These are phyloP conservation scores for Tardiomyces digboiensis DNA, from an alignment of 1,139 yeast genomes.

Conservation along the genomic window DNA sequence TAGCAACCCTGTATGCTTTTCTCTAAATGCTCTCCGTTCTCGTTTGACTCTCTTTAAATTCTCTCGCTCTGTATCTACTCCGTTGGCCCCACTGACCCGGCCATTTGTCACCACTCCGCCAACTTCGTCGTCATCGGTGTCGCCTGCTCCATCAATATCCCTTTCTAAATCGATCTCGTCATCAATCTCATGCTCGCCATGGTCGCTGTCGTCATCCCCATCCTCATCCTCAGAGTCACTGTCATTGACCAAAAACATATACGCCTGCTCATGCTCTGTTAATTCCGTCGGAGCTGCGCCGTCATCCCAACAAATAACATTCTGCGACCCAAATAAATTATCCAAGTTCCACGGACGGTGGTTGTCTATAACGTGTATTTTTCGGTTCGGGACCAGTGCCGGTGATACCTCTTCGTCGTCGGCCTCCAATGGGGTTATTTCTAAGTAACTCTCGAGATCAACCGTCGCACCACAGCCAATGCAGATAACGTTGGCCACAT, in stretches of 20 bases:
- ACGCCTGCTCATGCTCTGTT: constrained; percentile 19
- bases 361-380: constrained; percentile 78
- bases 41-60: background rate
- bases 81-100: constrained; percentile 20
- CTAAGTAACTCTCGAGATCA: constrained; percentile 73
- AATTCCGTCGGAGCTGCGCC: constrained; percentile 37
- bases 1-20: constrained; percentile 43
- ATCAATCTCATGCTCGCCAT: constrained; percentile 13
- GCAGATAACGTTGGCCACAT: constrained; percentile 67
- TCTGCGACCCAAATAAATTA: constrained; percentile 79
- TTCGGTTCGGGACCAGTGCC: constrained; percentile 30
- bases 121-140: constrained; percentile 9
- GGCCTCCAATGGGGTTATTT: constrained; percentile 44
- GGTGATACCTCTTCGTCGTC: constrained; percentile 11
- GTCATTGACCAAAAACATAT: constrained; percentile 14
- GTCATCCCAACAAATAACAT: constrained; percentile 80
- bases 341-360: constrained; percentile 96
- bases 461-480: constrained; percentile 96
- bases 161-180: constrained; percentile 22
- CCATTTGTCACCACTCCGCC: constrained; percentile 8
- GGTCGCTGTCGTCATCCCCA: constrained; percentile 9
- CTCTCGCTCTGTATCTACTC: constrained; percentile 12
- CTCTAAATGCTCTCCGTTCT: constrained; percentile 19
- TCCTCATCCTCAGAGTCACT: constrained; percentile 7
- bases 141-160: constrained; percentile 29